Evolutionary conservation across 805 yeast species (phyloP), one percentile per base, ranked within the genome.

Genomic region (Zygoascus tannicola): DNA sequence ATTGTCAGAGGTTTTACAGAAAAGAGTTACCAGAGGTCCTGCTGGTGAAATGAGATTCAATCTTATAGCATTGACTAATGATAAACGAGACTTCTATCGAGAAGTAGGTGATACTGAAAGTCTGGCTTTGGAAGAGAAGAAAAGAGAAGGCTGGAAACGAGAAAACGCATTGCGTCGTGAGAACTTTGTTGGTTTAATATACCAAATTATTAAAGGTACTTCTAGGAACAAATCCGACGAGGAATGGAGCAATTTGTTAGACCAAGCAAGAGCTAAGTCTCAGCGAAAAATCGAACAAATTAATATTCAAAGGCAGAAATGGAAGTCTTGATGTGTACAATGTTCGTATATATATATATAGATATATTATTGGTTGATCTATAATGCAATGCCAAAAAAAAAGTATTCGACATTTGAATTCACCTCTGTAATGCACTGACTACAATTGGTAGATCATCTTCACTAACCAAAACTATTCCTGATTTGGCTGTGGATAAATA

Each of bases 401-500:
- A n/a, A n/a, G n/a, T n/a, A n/a, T n/a, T n/a, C n/a, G n/a, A n/a
- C n/a, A n/a, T n/a, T 12, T 26, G 12, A 26, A 26, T 12, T 12
- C 12, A 26, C 10, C 30, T 14, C 23, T 34, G 35, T 22, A 57
- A 44, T 8, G 48, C 51, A 16, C 32, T 42, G 5, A 41, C 39
- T n/a, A 70, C 71, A 18, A 58, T 43, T 4, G 52, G 60, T 10
- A 69, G 52, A 44, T 72, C 67, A 46, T 75, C 79, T 41, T 67
- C 70, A 1, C 81, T 78, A 1, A 79, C 69, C 68, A 80, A 66
- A 4, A 80, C 75, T 8, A 79, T 66, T 3, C 77, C 81, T 1
- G 80, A 70, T 44, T 69, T 60, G 5, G 80, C 83, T 63, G 80
- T 74, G 19, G 81, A 74, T 18, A 80, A 59, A 50, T 78, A 80